A percentile compares a stretch with the other conserved stretches of the same genome.
phyloP scores from a whole-genome alignment of 2,329 filamentous ascomycete species.

The Stagonosporopsis chrysanthemi region DNA sequence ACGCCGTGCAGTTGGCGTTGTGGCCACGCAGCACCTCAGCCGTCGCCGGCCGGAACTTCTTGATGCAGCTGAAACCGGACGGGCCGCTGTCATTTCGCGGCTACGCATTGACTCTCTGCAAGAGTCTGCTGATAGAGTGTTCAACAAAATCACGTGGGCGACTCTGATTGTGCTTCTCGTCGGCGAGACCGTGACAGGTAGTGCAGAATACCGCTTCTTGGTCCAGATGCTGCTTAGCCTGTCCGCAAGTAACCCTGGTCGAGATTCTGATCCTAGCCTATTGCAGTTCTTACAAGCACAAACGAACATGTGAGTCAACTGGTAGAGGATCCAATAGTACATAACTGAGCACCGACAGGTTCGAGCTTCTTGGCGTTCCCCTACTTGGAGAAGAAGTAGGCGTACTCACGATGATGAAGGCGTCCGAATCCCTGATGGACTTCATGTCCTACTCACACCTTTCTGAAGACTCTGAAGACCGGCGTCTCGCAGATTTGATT shows the following conservation, averaged over 20 bases:
- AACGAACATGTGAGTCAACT: constrained; percentile 5
- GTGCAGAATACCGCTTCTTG: constrained; percentile 49
- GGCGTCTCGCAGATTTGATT: constrained; percentile 19
- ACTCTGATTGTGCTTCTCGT: constrained; percentile 52
- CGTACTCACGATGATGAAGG: constrained; percentile 16
- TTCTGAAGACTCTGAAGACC: constrained; percentile 14
- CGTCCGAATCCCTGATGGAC: constrained; percentile 18
- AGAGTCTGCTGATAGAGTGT: constrained; percentile 38
- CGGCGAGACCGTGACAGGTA: constrained; percentile 53
- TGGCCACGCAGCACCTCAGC: constrained; percentile 52
- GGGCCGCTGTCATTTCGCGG: constrained; percentile 48
- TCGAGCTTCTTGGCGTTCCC: constrained; percentile 27
- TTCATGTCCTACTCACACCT: constrained; percentile 23
- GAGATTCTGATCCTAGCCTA: background rate
- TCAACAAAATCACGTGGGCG: constrained; percentile 49
- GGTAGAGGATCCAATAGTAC: background rate
- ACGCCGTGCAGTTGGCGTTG: constrained; percentile 49
- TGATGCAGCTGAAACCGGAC: constrained; percentile 45
- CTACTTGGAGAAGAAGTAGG: constrained; percentile 23
- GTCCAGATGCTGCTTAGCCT: constrained; percentile 50
- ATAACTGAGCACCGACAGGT: constrained; percentile 11
- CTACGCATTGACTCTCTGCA: constrained; percentile 45
- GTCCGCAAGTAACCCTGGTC: constrained; percentile 2
- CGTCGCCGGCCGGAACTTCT: constrained; percentile 42
- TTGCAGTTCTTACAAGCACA: constrained; percentile 13